Evolutionary conservation across 1,284 basidiomycete species (phyloP).

Genomic region (Vanrija humicola): DNA sequence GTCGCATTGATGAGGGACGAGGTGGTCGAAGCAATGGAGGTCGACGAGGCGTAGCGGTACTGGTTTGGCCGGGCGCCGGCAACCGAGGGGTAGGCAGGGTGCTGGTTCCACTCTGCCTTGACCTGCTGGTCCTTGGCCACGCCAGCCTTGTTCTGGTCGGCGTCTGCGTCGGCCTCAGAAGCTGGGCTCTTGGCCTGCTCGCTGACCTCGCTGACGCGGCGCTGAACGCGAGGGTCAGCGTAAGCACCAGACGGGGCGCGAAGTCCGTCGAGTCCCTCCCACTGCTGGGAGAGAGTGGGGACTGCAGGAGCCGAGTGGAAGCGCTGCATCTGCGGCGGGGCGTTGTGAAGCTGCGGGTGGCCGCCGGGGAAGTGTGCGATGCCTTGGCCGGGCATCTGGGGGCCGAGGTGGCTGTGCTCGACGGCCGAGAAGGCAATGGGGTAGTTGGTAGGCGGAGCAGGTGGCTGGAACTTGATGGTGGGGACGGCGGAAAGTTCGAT

Average conservation of each 20-base stretch:
- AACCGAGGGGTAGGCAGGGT: conserved; percentile 8
- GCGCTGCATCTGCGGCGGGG: conserved; percentile 37
- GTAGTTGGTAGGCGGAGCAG: conserved; percentile 6
- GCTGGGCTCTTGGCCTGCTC: background rate
- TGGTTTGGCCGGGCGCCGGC: background rate
- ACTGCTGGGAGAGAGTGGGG: conserved; percentile 19
- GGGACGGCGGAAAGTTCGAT: conserved; percentile 35
- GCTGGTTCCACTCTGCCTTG: background rate
- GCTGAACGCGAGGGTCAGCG: too few species aligned
- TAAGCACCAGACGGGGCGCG: too few species aligned
- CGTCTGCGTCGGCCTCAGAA: background rate
- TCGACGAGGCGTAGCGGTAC: conserved; percentile 21
- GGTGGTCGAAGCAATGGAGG: conserved; percentile 26
- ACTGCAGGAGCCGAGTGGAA: conserved; percentile 40
- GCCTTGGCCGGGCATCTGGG: too few species aligned
- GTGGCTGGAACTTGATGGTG: conserved; percentile 23
- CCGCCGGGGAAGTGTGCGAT: background rate
- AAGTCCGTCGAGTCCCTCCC: too few species aligned
- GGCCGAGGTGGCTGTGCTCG: background rate
- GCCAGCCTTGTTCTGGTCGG: background rate
- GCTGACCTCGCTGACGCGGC: background rate
- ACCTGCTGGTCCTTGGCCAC: background rate
- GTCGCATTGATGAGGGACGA: conserved; percentile 23
- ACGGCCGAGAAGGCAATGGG: conserved; percentile 26
- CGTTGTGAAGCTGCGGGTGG: conserved; percentile 28